These are phyloP conservation scores for Dendrocalamus latiflorus DNA, from an alignment of 202 grass and related monocot species.

Conservation along the genomic window DNA sequence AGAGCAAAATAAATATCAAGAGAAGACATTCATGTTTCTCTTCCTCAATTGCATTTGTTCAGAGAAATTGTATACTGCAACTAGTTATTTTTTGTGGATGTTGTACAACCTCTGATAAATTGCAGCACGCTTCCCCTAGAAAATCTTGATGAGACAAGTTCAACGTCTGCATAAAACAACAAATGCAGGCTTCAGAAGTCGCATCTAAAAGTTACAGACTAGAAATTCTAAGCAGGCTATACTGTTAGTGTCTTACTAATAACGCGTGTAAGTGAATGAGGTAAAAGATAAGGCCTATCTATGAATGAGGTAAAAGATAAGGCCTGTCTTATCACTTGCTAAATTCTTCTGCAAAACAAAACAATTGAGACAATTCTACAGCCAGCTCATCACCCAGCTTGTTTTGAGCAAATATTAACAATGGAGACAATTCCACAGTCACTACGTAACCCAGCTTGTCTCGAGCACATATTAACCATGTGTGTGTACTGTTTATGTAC, in stretches of 20 bases:
- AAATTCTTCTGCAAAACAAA: background rate
- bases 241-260: background rate
- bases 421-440: no score
- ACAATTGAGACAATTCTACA: conserved; percentile 2
- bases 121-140: conserved; percentile 74
- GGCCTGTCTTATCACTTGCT: background rate
- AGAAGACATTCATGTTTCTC: background rate
- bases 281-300: no score
- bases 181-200: conserved; percentile 14
- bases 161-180: conserved; percentile 49
- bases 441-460: no score
- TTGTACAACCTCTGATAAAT: conserved; percentile 70
- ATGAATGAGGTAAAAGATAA: conserved; percentile 1
- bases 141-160: conserved; percentile 79
- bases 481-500: background rate
- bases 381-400: background rate
- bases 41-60: conserved; percentile 6
- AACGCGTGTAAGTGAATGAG: background rate
- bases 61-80: conserved; percentile 4
- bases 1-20: conserved; percentile 13
- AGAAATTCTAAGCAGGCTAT: background rate
- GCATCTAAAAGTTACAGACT: background rate
- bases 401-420: background rate
- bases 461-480: background rate
- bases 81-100: background rate